Percentiles rank a stretch among this genome's conserved stretches.
These are phyloP conservation scores for Tolypocladium inflatum DNA, from an alignment of 2,329 filamentous ascomycete genomes.

Conservation along the genomic window DNA sequence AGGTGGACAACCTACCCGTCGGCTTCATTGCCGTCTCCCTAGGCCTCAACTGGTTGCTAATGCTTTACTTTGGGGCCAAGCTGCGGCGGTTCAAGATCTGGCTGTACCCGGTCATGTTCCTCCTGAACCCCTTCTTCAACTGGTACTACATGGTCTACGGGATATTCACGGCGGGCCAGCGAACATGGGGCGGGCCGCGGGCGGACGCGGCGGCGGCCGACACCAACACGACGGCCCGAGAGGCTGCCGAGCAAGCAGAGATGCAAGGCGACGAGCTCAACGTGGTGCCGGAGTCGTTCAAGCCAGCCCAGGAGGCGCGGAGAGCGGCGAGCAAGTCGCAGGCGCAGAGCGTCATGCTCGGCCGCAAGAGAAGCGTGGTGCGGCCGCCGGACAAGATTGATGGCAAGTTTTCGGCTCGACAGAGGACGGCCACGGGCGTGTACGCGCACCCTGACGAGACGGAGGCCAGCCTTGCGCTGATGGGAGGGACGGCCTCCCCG, in stretches of 20 bases:
- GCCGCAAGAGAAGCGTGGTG: constrained; percentile 46
- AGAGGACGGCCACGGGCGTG: constrained; percentile 57
- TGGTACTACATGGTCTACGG: constrained; percentile 98
- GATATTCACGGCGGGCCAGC: constrained; percentile 86
- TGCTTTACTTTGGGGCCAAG: constrained; percentile 90
- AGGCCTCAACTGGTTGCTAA: constrained; percentile 87
- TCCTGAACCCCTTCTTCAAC: constrained; percentile 94
- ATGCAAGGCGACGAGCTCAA: constrained; percentile 80
- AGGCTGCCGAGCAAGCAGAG: constrained; percentile 77
- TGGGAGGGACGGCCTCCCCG: neutral
- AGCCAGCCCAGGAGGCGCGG: constrained; percentile 43
- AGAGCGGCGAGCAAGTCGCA: constrained; percentile 18
- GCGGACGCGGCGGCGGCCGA: constrained; percentile 81
- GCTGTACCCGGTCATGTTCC: constrained; percentile 92
- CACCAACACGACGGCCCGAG: constrained; percentile 61
- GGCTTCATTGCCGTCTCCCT: constrained; percentile 91
- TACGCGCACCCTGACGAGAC: constrained; percentile 61
- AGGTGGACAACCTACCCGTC: constrained; percentile 69
- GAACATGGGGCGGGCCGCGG: constrained; percentile 91
- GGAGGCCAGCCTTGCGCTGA: constrained; percentile 12
- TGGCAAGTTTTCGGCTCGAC: constrained; percentile 67
- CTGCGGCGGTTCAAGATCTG: constrained; percentile 86
- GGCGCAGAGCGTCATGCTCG: constrained; percentile 24
- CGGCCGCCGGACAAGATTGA: constrained; percentile 67
- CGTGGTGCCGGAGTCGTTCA: constrained; percentile 79